Evolutionary conservation across 352 stramenopile species (phyloP).

Genomic region (Phytophthora sansomeana): DNA sequence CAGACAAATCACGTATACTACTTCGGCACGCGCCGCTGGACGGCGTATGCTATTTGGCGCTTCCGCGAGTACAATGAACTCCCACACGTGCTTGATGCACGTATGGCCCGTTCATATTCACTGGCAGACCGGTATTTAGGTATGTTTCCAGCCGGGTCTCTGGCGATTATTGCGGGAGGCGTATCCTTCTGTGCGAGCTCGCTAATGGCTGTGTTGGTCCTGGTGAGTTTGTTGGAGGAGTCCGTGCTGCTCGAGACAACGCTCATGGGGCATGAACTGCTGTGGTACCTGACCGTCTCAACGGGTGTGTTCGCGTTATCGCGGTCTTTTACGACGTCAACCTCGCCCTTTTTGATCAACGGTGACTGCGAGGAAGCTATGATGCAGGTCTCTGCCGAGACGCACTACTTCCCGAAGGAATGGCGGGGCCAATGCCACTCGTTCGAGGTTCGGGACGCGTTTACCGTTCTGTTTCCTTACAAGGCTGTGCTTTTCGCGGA

Average conservation of each 20-base stretch:
- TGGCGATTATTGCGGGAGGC: conserved; percentile 92
- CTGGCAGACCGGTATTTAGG: conserved; percentile 94
- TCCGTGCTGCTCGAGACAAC: conserved; percentile 96
- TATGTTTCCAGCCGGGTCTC: conserved; percentile 92
- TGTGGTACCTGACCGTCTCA: conserved; percentile 97
- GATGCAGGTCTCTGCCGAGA: conserved; percentile 90
- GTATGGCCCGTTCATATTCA: conserved; percentile 93
- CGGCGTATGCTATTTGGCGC: conserved; percentile 86
- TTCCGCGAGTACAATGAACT: conserved; percentile 99
- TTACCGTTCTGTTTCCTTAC: conserved; percentile 94
- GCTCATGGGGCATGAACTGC: conserved; percentile 92
- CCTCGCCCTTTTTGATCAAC: conserved; percentile 77
- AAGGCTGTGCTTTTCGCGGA: conserved; percentile 94
- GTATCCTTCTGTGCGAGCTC: conserved; percentile 97
- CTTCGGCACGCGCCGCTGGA: conserved; percentile 96
- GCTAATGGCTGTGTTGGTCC: conserved; percentile 94
- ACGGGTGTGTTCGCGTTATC: conserved; percentile 84
- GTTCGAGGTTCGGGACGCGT: conserved; percentile 87
- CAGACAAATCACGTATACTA: conserved; percentile 92
- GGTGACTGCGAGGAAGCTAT: conserved; percentile 88
- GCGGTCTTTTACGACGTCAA: conserved; percentile 77
- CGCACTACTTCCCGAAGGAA: conserved; percentile 96
- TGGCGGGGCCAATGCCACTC: conserved; percentile 92
- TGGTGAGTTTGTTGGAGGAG: conserved; percentile 95
- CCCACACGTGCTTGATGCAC: conserved; percentile 95